A percentile compares a stretch with the other conserved stretches of the same genome.
Evolutionary conservation across 2,329 filamentous ascomycete species (phyloP).

Genomic region (Ascochyta viciae-villosae): DNA sequence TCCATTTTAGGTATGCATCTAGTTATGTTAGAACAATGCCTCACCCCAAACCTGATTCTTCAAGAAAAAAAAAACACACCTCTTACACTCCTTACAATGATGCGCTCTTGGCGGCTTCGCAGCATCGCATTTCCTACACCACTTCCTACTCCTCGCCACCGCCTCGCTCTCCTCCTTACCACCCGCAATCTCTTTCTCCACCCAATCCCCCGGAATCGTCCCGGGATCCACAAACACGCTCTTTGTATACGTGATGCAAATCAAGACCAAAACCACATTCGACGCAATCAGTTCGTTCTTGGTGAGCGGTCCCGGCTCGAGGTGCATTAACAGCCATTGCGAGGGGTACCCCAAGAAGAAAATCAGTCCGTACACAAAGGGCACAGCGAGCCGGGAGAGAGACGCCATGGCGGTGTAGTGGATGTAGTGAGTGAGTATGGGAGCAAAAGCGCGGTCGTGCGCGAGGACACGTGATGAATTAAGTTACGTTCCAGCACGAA

Average conservation of each 20-base stretch:
- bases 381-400: conserved; percentile 65
- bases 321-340: conserved; percentile 70
- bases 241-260: conserved; percentile 74
- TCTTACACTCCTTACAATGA: conserved; percentile 78
- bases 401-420: conserved; percentile 4
- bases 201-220: conserved; percentile 53
- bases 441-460: conserved; percentile 14
- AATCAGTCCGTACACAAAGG: conserved; percentile 70
- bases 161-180: conserved; percentile 10
- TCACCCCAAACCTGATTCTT: neutral
- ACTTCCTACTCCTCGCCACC: conserved; percentile 54
- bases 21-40: neutral
- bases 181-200: conserved; percentile 13
- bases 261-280: conserved; percentile 68
- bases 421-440: neutral
- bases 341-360: conserved; percentile 74
- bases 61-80: conserved; percentile 46
- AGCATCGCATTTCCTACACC: conserved; percentile 78
- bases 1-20: conserved; percentile 83
- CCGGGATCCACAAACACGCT: conserved; percentile 68
- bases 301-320: conserved; percentile 66
- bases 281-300: conserved; percentile 66
- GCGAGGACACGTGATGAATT: conserved; percentile 34
- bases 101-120: conserved; percentile 80
- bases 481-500: no score